These are phyloP conservation scores for Urostyla sp. DNA, from an alignment of 73 alveolate species.

Conservation along the genomic window DNA sequence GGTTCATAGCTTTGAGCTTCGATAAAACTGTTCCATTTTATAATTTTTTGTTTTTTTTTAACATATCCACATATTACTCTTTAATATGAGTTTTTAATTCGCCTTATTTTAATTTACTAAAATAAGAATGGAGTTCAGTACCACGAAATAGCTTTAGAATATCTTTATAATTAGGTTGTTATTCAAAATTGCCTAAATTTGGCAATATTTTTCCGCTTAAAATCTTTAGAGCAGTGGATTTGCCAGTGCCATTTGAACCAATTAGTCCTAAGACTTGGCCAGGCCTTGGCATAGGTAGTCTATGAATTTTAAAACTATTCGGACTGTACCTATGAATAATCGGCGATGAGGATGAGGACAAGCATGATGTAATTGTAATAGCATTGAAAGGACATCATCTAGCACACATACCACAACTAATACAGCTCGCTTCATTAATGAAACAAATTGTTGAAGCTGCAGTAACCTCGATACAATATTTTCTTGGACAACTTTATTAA, in stretches of 20 bases:
- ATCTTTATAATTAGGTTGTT: slow-evolving; percentile 94
- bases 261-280: slow-evolving; percentile 97
- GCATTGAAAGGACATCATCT: slow-evolving; percentile 98
- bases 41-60: slow-evolving; percentile 81
- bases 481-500: slow-evolving; percentile 95
- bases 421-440: slow-evolving; percentile 92
- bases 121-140: slow-evolving; percentile 91
- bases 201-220: slow-evolving; percentile 95
- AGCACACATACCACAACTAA: slow-evolving; percentile 98
- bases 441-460: slow-evolving; percentile 63
- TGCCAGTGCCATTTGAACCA: slow-evolving; percentile 98
- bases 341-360: slow-evolving; percentile 88
- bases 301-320: slow-evolving; percentile 96
- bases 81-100: slow-evolving; percentile 93
- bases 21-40: slow-evolving; percentile 82
- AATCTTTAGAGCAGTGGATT: slow-evolving; percentile 95
- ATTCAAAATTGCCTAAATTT: slow-evolving; percentile 93
- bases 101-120: slow-evolving; percentile 90
- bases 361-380: slow-evolving; percentile 91
- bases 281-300: slow-evolving; percentile 96
- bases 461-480: slow-evolving; percentile 91
- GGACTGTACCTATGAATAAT: slow-evolving; percentile 96
- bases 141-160: slow-evolving; percentile 94
- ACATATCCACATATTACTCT: slow-evolving; percentile 96
- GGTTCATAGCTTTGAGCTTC: slow-evolving; percentile 80